Conservation (phyloP, 2,329 filamentous ascomycete genomes). For the Aspergillus aculeatinus region DNA sequence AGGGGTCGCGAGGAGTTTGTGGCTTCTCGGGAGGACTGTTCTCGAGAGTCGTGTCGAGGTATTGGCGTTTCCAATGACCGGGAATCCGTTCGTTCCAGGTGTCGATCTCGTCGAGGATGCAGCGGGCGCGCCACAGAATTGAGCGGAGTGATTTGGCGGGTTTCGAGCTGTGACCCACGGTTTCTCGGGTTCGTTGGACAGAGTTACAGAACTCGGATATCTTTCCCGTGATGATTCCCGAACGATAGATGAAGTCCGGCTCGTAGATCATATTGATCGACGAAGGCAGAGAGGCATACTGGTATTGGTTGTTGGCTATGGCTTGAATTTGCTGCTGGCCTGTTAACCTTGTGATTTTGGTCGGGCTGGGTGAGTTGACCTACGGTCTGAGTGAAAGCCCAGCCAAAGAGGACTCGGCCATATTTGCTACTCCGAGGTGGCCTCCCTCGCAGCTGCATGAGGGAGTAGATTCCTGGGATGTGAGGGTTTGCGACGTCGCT, state of each 20-base stretch:
- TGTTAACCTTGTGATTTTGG: not conserved
- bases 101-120: not conserved
- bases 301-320: not conserved
- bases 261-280: slow-evolving; percentile 2
- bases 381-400: slow-evolving; percentile 2
- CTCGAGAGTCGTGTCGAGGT: not conserved
- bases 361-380: not conserved
- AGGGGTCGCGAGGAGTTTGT: not conserved
- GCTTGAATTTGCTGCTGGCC: not conserved
- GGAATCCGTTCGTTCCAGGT: slow-evolving; percentile 1
- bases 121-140: not conserved
- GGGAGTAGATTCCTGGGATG: slow-evolving; percentile 1
- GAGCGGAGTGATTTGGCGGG: not conserved
- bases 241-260: slow-evolving; percentile 1
- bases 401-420: not conserved
- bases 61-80: not conserved
- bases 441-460: slow-evolving; percentile 2
- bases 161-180: too few relatives aligned
- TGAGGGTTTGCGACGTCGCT: not conserved
- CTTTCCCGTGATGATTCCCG: not conserved
- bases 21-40: not conserved
- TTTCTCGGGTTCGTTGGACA: not conserved
- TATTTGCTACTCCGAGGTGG: slow-evolving; percentile 2
- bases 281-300: not conserved
- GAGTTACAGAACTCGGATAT: slow-evolving; percentile 3